Evolutionary conservation across 805 yeast genomes (phyloP).

Genomic region (Yarrowia alimentaria): DNA sequence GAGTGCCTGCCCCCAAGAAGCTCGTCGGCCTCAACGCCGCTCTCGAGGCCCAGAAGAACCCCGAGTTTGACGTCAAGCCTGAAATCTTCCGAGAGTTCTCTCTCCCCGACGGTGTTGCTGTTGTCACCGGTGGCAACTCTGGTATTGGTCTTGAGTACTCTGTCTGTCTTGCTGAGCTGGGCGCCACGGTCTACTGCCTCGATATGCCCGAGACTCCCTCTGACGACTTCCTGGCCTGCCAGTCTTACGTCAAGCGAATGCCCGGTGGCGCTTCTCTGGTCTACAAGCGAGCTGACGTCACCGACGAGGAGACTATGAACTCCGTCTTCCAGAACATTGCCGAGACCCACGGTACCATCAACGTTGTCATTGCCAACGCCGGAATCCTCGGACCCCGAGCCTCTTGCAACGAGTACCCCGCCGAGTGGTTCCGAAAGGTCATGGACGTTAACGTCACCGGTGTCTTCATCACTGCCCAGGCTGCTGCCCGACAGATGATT

Average conservation of each 20-base stretch:
- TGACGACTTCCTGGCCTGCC: conserved; percentile 34
- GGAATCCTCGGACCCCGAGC: conserved; percentile 48
- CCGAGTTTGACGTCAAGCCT: conserved; percentile 32
- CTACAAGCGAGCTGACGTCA: conserved; percentile 50
- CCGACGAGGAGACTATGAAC: conserved; percentile 43
- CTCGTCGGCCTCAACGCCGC: conserved; percentile 38
- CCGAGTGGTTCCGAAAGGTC: conserved; percentile 59
- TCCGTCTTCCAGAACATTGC: conserved; percentile 49
- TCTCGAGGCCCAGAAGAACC: conserved; percentile 33
- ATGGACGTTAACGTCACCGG: conserved; percentile 70
- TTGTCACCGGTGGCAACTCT: conserved; percentile 47
- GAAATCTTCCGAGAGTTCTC: conserved; percentile 43
- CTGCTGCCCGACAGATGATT: conserved; percentile 62
- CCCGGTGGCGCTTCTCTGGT: conserved; percentile 41
- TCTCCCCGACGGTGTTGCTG: conserved; percentile 45
- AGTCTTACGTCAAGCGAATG: conserved; percentile 34
- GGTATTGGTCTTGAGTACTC: conserved; percentile 49
- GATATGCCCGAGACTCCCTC: conserved; percentile 36
- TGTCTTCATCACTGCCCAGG: conserved; percentile 67
- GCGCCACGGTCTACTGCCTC: conserved; percentile 45
- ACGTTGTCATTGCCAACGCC: conserved; percentile 73
- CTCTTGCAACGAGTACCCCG: conserved; percentile 56
- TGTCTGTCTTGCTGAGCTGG: conserved; percentile 46
- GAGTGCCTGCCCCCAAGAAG: conserved; percentile 34
- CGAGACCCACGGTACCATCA: conserved; percentile 53